Evolutionary conservation across 2,329 filamentous ascomycete species (phyloP), one percentile per base, ranked within the genome.

Genomic region (Epichloe sp.): DNA sequence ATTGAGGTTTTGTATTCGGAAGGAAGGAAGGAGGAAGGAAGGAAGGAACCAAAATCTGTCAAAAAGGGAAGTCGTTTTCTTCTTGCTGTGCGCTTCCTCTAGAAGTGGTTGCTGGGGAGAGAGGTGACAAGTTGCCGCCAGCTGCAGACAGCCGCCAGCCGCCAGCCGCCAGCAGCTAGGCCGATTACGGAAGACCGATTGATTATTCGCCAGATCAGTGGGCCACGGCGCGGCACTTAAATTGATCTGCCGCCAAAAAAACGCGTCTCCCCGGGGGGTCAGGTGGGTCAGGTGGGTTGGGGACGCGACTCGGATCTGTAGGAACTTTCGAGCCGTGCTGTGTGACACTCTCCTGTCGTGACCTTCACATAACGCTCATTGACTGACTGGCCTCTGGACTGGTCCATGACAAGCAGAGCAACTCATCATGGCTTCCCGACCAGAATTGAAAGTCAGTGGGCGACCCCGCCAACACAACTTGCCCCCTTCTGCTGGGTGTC

Each of bases 351-450:
- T 21, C 26, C 10, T 15, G 41, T 12, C 34, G 40, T 43, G 17
- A 23, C 4, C 26, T 38, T 17, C 31, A 49, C 48, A 36, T 35
- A 34, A 14, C 38, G 44, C 31, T 36, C 37, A 34, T 51, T 23
- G 37, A 31, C 26, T 15, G 7, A 47, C n/a, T 19, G 17, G 23
- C 41, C 37, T 14, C 21, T 38, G 31, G 38, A 44, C 31, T 17
- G 15, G 34, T 49, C 15, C 31, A 19, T 6, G 6, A 31, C 15
- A 35, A 52, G 7, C 43, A 44, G 12, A 35, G 35, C 5, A 23
- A n/a, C 38, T 55, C 59, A 76, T 55, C 44, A 87, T 87, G 83
- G 81, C 82, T 65, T 85, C 83, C 48, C 73, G 83, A 62, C 83
- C 83, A 52, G 83, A 87, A 63, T 67, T 87, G 48, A 86, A 85